phyloP scores from a whole-genome alignment of 306 rosid species.

The Cajanus cajan region DNA sequence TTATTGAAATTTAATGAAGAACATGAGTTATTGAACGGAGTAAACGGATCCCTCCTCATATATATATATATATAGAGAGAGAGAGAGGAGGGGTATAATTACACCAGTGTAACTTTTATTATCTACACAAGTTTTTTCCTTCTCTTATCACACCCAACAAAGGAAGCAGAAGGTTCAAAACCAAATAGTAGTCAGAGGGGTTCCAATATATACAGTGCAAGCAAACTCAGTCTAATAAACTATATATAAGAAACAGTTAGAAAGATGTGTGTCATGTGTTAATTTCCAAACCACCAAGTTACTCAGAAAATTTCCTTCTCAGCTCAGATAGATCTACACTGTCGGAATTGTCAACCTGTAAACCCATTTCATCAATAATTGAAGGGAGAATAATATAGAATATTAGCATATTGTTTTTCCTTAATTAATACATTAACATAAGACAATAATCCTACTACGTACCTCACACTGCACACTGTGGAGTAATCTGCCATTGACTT shows the following conservation, averaged over 20 bases:
- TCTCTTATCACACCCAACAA: not conserved
- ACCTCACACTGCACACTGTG: slow-evolving; percentile 63
- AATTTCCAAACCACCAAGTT: not conserved
- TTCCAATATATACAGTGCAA: too few relatives aligned
- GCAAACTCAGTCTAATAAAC: not conserved
- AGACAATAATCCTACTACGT: slow-evolving; percentile 3
- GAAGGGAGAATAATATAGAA: not conserved
- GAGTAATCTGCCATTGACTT: slow-evolving; percentile 51
- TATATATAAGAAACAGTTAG: not conserved
- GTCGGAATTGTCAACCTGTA: slow-evolving; percentile 45
- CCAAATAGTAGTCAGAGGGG: not conserved
- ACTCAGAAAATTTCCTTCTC: slow-evolving; percentile 48
- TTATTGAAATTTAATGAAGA: too few relatives aligned
- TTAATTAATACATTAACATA: not conserved
- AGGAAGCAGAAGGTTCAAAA: not conserved
- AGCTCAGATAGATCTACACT: slow-evolving; percentile 39
- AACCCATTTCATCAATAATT: slow-evolving; percentile 9
- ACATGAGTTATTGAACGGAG: too few relatives aligned
- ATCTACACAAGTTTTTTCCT: too few relatives aligned
- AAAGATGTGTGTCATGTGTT: not conserved
- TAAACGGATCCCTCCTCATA: too few relatives aligned
- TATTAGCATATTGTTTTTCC: not conserved
- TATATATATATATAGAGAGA: too few relatives aligned
- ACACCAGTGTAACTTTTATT: too few relatives aligned
- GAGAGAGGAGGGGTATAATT: too few relatives aligned